Evolutionary conservation across 1,139 yeast species (phyloP).

Genomic region (Lodderomyces elongisporus): DNA sequence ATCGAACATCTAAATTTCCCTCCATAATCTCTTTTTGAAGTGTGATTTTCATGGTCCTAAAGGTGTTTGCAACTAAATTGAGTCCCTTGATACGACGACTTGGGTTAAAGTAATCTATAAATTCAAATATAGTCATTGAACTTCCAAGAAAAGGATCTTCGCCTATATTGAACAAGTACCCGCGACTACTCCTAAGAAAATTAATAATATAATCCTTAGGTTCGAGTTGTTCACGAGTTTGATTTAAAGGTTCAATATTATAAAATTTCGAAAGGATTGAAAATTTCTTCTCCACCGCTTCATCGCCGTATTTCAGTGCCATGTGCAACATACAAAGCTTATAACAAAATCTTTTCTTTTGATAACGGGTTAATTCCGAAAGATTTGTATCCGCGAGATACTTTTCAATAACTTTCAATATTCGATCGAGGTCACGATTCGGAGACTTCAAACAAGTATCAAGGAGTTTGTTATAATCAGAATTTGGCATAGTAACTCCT

Average conservation of each 20-base stretch:
- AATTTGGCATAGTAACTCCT: slow-evolving; percentile 2
- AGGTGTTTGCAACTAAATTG: too few species aligned
- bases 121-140: slow-evolving; percentile 8
- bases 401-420: slow-evolving; percentile 25
- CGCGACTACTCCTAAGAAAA: slow-evolving; percentile 8
- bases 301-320: slow-evolving; percentile 5
- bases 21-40: too few species aligned
- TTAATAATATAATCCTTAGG: background rate
- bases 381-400: slow-evolving; percentile 28
- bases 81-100: too few species aligned
- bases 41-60: too few species aligned
- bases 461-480: slow-evolving; percentile 1
- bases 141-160: slow-evolving; percentile 5
- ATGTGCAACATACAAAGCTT: slow-evolving; percentile 8
- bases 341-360: slow-evolving; percentile 11
- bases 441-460: slow-evolving; percentile 1
- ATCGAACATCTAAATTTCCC: too few species aligned
- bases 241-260: slow-evolving; percentile 15
- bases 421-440: slow-evolving; percentile 11
- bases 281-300: slow-evolving; percentile 16
- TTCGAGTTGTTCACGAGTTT: slow-evolving; percentile 7
- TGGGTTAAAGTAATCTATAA: slow-evolving; percentile 11
- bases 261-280: slow-evolving; percentile 26
- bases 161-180: slow-evolving; percentile 8
- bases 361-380: slow-evolving; percentile 7